Base-by-base conservation (phyloP, 2,329 filamentous ascomycete species). In the Aspergillus sp. region DNA sequence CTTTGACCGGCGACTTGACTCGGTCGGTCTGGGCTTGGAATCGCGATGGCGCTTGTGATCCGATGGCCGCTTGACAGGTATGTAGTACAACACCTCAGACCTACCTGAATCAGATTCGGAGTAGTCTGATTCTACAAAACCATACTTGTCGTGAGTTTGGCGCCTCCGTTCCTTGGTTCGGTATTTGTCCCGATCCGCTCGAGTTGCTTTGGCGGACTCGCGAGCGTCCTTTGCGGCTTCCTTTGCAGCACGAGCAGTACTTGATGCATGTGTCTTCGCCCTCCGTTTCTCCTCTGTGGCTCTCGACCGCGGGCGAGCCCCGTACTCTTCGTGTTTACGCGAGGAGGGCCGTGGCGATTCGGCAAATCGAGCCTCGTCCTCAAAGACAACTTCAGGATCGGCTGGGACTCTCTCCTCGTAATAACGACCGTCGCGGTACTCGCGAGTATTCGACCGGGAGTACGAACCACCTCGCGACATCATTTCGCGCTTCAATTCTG, bases 401-500 rank as follows among this genome's bases (percentile, higher is more conserved):
- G 73, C 68, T 2, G 77, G 78, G 27, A 67, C 70, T 53, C 77
- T 68, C 51, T 79, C 75, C 63, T 80, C 79, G 58, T 79, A 79
- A 40, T 75, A 64, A 11, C 69, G 73, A 12, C 76, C 76, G 49
- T 75, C 72, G 52, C 77, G 74, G 60, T 70, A 75, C 62, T 79
- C 75, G 7, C 74, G 73, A 47, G 62, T 63, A 21, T 61, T 57
- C 24, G 66, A 64, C 40, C 64, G 59, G 27, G 66, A 63, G 23
- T 65, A 61, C 23, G 61, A 45, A 2, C 64, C 50, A 11, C 62
- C 68, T 73, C 84, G 76, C 73, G 84, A 64, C 66, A 80, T 73
- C 59, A 79, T 75, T 64, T 86, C 80, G 62, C 76, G 85, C 70
- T 83, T 83, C 67, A 91, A 76, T 70, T 88, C 85, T 51, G 84